Evolutionary conservation across 148 eudicot genomes (phyloP), one percentile per base, ranked within the genome.

Genomic region (Rhododendron henanense): DNA sequence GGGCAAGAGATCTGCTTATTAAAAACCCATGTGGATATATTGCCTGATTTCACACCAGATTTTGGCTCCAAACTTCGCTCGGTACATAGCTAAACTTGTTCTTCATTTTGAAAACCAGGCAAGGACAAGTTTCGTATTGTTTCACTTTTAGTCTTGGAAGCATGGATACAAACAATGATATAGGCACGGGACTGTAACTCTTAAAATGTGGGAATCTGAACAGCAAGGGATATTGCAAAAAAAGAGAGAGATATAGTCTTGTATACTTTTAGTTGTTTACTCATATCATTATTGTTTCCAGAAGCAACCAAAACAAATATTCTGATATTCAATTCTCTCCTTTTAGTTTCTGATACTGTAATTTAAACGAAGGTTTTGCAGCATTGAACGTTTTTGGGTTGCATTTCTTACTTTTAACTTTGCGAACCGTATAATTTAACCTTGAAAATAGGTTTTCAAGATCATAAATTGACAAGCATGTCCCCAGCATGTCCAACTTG

Each of bases 1-100:
- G 98, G 98, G 81, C 92, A 89, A 31, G 98, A 96, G 89, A 96
- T 96, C 76, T 96, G 98, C 89, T 85, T 96, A 87, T 89, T 96
- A 90, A 96, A 96, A 85, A 96, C 98, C 35, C 98, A 96, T 91
- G 98, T 96, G 55, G 98, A 96, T 88, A 96, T 96, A 85, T 91
- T 96, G 48, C 98, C 98, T 86, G 96, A 94, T 92, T 96, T 96
- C 84, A 96, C 94, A 39, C 92, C 95, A 25, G 96, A 94, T 81
- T 96, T 96, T 85, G 95, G 98, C 74, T 90, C 98, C 80, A 96
- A 93, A 88, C 96, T 96, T 81, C 96, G 96, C 51, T 45, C 88
- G 88, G 98, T 96, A 93, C 73, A 73, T 87, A 37, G 83, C 67
- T 82, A 48, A 78, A 71, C 77, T 84, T 75, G 11, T 55, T 71